Evolutionary conservation across 1,284 basidiomycete genomes (phyloP).

Genomic region (Athelia psychrophila): DNA sequence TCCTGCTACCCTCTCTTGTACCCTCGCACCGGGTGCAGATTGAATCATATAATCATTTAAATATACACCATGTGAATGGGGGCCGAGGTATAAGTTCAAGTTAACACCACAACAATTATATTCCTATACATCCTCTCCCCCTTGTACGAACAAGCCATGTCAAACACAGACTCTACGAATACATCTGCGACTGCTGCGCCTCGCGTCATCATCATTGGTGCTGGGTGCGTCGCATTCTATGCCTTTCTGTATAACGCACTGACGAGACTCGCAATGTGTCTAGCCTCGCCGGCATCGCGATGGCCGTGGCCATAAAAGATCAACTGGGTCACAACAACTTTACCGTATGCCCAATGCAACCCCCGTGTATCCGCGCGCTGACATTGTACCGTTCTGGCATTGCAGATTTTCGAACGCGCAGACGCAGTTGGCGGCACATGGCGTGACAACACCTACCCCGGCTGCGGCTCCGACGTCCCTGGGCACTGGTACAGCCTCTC

Average conservation of each 20-base stretch:
- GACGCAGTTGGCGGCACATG: constrained; percentile 27
- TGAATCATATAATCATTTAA: too few relatives aligned
- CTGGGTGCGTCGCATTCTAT: constrained; percentile 34
- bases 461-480: constrained; percentile 52
- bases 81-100: too few relatives aligned
- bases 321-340: constrained; percentile 18
- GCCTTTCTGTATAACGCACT: neutral
- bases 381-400: neutral
- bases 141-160: too few relatives aligned
- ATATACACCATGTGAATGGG: too few relatives aligned
- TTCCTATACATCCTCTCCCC: too few relatives aligned
- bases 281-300: constrained; percentile 11
- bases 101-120: too few relatives aligned
- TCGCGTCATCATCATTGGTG: constrained; percentile 45
- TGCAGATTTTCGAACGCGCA: constrained; percentile 32
- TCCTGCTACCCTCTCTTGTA: too few relatives aligned
- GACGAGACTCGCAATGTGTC: neutral
- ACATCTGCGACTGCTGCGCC: constrained; percentile 13
- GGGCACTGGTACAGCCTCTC: constrained; percentile 59
- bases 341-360: constrained; percentile 10
- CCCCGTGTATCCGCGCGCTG: neutral
- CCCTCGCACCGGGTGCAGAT: too few relatives aligned
- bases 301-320: constrained; percentile 15
- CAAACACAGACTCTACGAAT: too few relatives aligned
- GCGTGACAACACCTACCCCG: constrained; percentile 31